Base-by-base conservation (phyloP, 2,329 filamentous ascomycete species). In the Lecanicillium sp. region DNA sequence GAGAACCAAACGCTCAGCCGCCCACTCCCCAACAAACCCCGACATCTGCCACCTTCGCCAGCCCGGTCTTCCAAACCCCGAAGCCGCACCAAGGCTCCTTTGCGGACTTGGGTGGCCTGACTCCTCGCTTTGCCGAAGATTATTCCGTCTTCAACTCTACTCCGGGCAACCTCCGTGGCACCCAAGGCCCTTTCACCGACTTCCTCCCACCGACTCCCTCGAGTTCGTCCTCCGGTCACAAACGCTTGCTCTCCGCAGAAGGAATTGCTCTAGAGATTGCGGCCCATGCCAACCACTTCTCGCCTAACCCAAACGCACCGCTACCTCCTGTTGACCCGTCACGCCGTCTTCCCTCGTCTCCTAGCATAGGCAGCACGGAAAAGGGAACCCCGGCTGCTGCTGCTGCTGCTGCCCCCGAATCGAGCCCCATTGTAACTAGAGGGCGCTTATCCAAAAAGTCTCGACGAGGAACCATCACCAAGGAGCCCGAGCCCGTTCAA, bases 81-180 rank as follows among this genome's bases (percentile, higher is more conserved):
- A 72, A 66, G 55, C 59, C 61, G 40, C 64, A 58, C 48, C 64
- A 65, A 46, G 61, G 61, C 43, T 64, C 60, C 41, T 67, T 71
- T 47, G 60, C 71, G 57, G 67, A 73, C 44, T 56, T 68, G 37
- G 62, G 65, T 47, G 66, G 68, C 48, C 76, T 72, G 69, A 80
- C 76, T 32, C 76, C 77, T 55, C 69, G 68, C 42, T 81, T 79
- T 61, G 74, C 76, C 46, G 74, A 80, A 53, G 76, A 80, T 47
- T 80, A 77, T 51, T 78, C 76, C 45, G 74, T 80, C 51, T 80
- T 81, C 64, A 77, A 78, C 59, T 63, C 69, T n/a, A 79, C 76
- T 8, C 77, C 77, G 13, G 76, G 73, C 34, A 75, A 77, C 52
- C 62, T 79, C 39, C 65, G 64, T 49, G 69, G 63, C 38, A 56